Conservation (phyloP, 2,329 filamentous ascomycete genomes). For the Alternaria viburni region DNA sequence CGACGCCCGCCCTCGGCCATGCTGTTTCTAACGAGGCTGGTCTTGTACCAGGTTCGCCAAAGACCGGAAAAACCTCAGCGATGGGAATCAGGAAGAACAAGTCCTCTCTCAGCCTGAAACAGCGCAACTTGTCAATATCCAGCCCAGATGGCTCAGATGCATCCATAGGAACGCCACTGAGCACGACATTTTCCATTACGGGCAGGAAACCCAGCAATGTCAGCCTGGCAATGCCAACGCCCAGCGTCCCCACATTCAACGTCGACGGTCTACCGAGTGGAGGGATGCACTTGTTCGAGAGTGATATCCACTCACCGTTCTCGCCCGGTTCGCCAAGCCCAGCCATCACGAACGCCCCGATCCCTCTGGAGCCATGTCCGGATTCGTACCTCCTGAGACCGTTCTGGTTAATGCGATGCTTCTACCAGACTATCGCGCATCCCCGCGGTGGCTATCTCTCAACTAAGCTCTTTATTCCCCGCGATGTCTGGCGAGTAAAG, state of each 20-base stretch:
- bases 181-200: constrained; percentile 66
- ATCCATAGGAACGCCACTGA: constrained; percentile 77
- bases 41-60: constrained; percentile 45
- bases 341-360: constrained; percentile 69
- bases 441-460: constrained; percentile 91
- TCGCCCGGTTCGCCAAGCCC: constrained; percentile 71
- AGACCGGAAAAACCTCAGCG: constrained; percentile 37
- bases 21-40: constrained; percentile 54
- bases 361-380: constrained; percentile 88
- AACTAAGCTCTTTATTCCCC: constrained; percentile 87
- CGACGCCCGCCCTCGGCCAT: constrained; percentile 45
- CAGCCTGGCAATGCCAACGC: constrained; percentile 72
- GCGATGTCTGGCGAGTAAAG: constrained; percentile 92
- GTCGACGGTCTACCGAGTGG: constrained; percentile 64
- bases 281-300: constrained; percentile 83
- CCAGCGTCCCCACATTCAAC: constrained; percentile 68
- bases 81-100: constrained; percentile 57
- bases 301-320: constrained; percentile 72
- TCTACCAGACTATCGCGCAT: constrained; percentile 91
- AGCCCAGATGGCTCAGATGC: constrained; percentile 67
- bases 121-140: constrained; percentile 73
- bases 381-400: constrained; percentile 87
- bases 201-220: constrained; percentile 57
- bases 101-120: constrained; percentile 69
- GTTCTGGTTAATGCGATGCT: constrained; percentile 95